Evolutionary conservation across 495 filamentous ascomycete genomes (phyloP).

Genomic region (Podospora pseudocomata): DNA sequence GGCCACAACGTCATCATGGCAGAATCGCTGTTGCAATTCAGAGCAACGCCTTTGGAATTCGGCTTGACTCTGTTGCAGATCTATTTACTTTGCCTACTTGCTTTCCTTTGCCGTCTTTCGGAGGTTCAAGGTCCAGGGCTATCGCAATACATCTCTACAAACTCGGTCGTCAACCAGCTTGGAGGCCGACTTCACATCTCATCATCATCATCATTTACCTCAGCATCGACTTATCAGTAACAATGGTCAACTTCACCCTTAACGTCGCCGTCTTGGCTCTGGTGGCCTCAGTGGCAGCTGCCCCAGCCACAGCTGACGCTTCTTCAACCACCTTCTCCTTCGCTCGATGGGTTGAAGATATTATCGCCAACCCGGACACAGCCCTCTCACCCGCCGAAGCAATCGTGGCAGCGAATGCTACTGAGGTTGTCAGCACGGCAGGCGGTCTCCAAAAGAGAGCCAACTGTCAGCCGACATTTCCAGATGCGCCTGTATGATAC

Average conservation of each 20-base stretch:
- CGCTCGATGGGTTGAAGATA: background rate
- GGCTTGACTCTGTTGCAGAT: no score
- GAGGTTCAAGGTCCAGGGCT: no score
- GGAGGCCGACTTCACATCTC: no score
- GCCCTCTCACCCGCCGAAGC: background rate
- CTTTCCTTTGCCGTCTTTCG: no score
- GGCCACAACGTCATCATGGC: no score
- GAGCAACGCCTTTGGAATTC: no score
- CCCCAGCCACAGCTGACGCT: background rate
- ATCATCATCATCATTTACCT: no score
- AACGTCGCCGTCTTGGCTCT: background rate
- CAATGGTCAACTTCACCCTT: background rate
- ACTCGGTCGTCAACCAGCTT: no score
- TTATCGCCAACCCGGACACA: background rate
- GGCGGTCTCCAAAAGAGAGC: background rate
- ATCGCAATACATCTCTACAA: background rate
- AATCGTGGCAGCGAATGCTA: background rate
- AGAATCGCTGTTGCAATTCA: no score
- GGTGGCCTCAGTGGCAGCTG: background rate
- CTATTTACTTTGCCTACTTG: no score
- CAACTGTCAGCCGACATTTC: background rate
- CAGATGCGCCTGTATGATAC: background rate
- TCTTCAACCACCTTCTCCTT: background rate
- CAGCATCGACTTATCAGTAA: background rate
- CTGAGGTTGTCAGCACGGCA: background rate